Evolutionary conservation across 768 basidiomycete species (phyloP).

Genomic region (Tremella yokohamensis): DNA sequence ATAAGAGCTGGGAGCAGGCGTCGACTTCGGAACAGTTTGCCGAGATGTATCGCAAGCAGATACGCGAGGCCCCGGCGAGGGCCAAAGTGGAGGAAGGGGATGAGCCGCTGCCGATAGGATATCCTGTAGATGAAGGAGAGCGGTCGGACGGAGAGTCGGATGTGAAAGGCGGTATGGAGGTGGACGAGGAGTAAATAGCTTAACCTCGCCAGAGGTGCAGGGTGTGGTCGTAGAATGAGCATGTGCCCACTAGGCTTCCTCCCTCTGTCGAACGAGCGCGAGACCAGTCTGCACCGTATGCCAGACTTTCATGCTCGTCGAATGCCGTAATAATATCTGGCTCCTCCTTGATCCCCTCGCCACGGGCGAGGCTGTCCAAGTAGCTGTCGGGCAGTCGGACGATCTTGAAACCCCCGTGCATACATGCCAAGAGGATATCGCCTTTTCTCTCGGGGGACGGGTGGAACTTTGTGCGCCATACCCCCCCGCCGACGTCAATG

Average conservation of each 20-base stretch:
- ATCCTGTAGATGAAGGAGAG: background rate
- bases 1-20: constrained; percentile 70
- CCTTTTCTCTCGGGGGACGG: constrained; percentile 63
- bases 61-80: constrained; percentile 36
- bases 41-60: constrained; percentile 65
- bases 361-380: background rate
- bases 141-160: constrained; percentile 27
- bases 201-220: constrained; percentile 75
- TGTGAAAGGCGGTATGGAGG: constrained; percentile 35
- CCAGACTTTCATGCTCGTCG: constrained; percentile 73
- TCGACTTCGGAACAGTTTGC: constrained; percentile 69
- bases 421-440: constrained; percentile 87
- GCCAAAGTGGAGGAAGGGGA: constrained; percentile 53
- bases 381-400: constrained; percentile 55
- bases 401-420: constrained; percentile 96
- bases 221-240: constrained; percentile 91
- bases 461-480: constrained; percentile 97
- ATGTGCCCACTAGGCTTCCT: constrained; percentile 64
- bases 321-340: constrained; percentile 58
- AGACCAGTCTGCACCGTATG: constrained; percentile 92
- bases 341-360: background rate
- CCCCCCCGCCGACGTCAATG: constrained; percentile 79
- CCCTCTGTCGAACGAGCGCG: constrained; percentile 50
- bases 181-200: constrained; percentile 57
- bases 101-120: constrained; percentile 43